Base-by-base conservation (phyloP, 192 early-diverging fungal species). In the Diversispora eburnea region DNA sequence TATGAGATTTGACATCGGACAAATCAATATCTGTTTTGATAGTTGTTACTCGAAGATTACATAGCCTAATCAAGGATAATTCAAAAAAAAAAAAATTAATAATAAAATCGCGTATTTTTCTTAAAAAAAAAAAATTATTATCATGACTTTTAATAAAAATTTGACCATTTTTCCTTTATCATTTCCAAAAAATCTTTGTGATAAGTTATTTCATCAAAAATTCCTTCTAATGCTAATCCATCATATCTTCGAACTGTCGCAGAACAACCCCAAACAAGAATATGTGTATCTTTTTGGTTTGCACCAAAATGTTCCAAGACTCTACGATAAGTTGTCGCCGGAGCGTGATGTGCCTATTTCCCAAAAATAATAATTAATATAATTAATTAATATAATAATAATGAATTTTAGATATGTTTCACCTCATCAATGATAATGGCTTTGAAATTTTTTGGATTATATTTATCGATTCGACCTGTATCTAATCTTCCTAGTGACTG, bases 231-330 rank as follows among this genome's bases (percentile, higher is more conserved):
- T 9, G 78, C 82, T 13, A 94, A 45, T 3, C 94, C 93, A 70
- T 98, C 96, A 77, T 93, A 89, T 20, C 96, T 83, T 43, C 89
- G 78, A 48, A 97, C 82, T 0, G 96, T 97, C 1, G 95, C 96
- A 43, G 95, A 95, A 70, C 95, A 98, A 0, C 95, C 96, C 90
- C 94, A 96, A 8, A 98, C 84, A 56, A 93, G 79, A 6, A 95
- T 81, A 20, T 84, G 79, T 6, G 83, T 81, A 1, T 83, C 72
- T 12, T 76, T 74, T 4, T 77, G 76, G 58, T 78, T 33, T 0
- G 85, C 79, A 6, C 79, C 80, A 72, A 98, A 94, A 67, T 95
- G 85, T 0, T 86, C 73, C 22, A 98, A 49, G 17, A 98, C 87
- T 5, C 88, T 80, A 33, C 54, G 61, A 75, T 96, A 98, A 20